Conservation (phyloP, 257 asterid species). For the Salvia miltiorrhiza region DNA sequence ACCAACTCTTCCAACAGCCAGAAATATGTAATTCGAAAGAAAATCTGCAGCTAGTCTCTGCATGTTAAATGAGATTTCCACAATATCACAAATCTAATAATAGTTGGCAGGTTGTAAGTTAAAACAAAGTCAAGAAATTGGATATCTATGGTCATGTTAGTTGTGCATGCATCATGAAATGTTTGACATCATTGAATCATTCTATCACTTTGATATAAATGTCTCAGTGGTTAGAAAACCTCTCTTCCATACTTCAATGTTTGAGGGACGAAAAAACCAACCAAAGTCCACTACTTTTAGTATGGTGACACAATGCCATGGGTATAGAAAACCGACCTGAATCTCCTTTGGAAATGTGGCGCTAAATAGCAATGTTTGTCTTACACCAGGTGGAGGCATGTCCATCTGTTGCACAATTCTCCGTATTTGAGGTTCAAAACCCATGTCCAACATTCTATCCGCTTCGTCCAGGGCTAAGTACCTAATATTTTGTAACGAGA, state of each 20-base stretch:
- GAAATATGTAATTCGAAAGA: constrained; percentile 65
- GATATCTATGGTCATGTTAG: background rate
- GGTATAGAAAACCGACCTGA: constrained; percentile 57
- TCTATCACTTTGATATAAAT: background rate
- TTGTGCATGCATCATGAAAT: background rate
- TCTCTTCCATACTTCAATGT: background rate
- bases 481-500: constrained; percentile 73
- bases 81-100: constrained; percentile 17
- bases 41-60: constrained; percentile 94
- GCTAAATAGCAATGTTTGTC: constrained; percentile 95
- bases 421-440: constrained; percentile 98
- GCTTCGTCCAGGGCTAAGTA: constrained; percentile 96
- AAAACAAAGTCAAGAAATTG: background rate
- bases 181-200: background rate
- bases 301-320: background rate
- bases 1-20: constrained; percentile 99
- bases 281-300: background rate
- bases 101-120: background rate
- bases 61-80: constrained; percentile 28
- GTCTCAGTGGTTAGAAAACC: background rate
- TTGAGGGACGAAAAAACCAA: background rate
- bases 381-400: constrained; percentile 90
- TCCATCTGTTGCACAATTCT: constrained; percentile 95
- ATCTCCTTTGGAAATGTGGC: constrained; percentile 98
- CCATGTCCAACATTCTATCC: constrained; percentile 98